Base-by-base conservation (phyloP, 2,329 filamentous ascomycete species). In the Fusarium duplospermum region DNA sequence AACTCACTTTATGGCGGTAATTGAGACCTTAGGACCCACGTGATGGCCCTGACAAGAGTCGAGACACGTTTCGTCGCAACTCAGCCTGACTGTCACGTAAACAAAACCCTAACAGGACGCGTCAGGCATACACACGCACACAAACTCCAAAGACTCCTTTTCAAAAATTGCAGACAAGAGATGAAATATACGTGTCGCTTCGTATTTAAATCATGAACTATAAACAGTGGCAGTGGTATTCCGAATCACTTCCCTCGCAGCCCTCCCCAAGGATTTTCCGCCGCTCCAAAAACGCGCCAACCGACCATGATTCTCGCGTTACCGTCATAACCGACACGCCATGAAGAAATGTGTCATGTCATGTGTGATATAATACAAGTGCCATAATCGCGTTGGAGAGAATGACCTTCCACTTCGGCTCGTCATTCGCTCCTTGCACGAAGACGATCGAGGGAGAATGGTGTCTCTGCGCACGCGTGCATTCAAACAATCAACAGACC, bases 151-250 rank as follows among this genome's bases (percentile, higher is more conserved):
- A 52, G 47, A 18, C n/a, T 50, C 22, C 45, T 27, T 38, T 20
- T 18, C n/a, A 24, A 31, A 36, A 22, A 22, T 56, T 36, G 27
- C 2, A 13, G 9, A n/a, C 56, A 58, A 40, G n/a, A 16, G 9
- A 62, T 40, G 40, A 8, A 24, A 24, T 54, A 16, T n/a, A n/a
- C 40, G 38, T 36, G 27, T 31, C 64, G 54, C 66, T 74, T 61
- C 62, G 47, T 69, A 67, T 54, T 47, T 64, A 54, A 71, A 68
- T 52, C 38, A 65, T 62, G 56, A 62, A 56, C 58, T 69, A 59
- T 71, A 70, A 72, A 68, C 71, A 70, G 70, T 65, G 69, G 70
- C 68, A 72, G 69, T 78, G 77, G 75, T 77, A 78, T 78, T n/a
- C 47, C 47, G 24, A 74, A 66, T 66, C 45, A 66, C 64, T 64